Percentiles rank a stretch among this genome's conserved stretches.
phyloP scores from a whole-genome alignment of 495 filamentous ascomycete genomes.

The Aspergillus coremiiformis region DNA sequence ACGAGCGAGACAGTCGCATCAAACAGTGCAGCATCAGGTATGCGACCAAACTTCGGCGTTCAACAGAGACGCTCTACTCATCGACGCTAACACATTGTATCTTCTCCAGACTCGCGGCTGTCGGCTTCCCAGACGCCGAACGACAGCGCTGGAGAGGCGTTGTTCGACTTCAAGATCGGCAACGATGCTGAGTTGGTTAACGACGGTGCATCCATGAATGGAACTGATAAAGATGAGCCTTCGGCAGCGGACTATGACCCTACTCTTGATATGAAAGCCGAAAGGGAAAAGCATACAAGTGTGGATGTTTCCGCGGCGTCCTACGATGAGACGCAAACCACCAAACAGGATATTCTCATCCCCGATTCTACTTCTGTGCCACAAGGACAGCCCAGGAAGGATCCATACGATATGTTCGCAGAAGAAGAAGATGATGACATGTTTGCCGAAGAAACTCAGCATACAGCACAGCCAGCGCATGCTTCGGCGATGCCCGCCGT shows the following conservation, averaged over 20 bases:
- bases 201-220: conserved; percentile 41
- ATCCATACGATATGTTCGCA: conserved; percentile 93
- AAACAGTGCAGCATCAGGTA: conserved; percentile 24
- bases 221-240: conserved; percentile 63
- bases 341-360: conserved; percentile 49
- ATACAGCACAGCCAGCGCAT: conserved; percentile 31
- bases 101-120: conserved; percentile 10
- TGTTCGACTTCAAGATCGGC: conserved; percentile 47
- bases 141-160: conserved; percentile 41
- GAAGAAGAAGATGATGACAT: conserved; percentile 86
- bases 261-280: conserved; percentile 85
- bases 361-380: conserved; percentile 36
- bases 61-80: not conserved
- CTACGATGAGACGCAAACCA: conserved; percentile 55
- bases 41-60: not conserved
- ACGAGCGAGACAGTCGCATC: conserved; percentile 32
- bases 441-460: conserved; percentile 61
- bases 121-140: conserved; percentile 42
- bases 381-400: conserved; percentile 32
- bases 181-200: conserved; percentile 63
- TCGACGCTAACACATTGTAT: not conserved
- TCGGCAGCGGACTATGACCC: conserved; percentile 97
- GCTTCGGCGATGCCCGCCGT: conserved; percentile 42
- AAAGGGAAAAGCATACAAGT: conserved; percentile 58
- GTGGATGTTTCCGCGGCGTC: conserved; percentile 50